Conservation (phyloP, 1,284 basidiomycete genomes). For the Cerioporus squamosus region DNA sequence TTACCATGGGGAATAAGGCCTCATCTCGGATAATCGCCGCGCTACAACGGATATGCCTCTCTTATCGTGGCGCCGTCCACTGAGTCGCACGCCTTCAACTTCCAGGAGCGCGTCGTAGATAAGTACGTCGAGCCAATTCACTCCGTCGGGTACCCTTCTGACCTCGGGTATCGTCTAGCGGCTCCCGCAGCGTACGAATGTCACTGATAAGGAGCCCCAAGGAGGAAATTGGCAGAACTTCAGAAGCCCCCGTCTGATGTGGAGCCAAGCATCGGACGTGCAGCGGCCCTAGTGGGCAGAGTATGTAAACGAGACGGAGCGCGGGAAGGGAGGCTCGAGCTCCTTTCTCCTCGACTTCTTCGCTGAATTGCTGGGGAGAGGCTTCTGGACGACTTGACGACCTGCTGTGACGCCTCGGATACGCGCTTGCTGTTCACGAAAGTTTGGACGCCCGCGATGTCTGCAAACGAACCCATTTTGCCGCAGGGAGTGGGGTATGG, state of each 20-base stretch:
- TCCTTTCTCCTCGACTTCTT: constrained; percentile 4
- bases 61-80: background rate
- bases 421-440: background rate
- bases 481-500: constrained; percentile 60
- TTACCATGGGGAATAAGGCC: no score
- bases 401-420: background rate
- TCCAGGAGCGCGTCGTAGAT: constrained; percentile 2
- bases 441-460: constrained; percentile 16
- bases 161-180: background rate
- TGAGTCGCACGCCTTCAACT: background rate
- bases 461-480: constrained; percentile 32
- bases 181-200: background rate
- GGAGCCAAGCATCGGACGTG: background rate
- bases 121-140: background rate
- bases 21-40: no score
- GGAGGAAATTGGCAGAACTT: background rate
- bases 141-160: background rate
- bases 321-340: background rate
- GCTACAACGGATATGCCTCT: background rate
- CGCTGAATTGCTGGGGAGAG: background rate
- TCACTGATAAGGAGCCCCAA: background rate
- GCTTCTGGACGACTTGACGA: background rate
- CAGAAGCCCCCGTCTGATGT: background rate
- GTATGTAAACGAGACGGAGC: constrained; percentile 6
- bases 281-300: background rate